phyloP scores from a whole-genome alignment of 2,329 filamentous ascomycete species.

The Pleomassaria siparia region DNA sequence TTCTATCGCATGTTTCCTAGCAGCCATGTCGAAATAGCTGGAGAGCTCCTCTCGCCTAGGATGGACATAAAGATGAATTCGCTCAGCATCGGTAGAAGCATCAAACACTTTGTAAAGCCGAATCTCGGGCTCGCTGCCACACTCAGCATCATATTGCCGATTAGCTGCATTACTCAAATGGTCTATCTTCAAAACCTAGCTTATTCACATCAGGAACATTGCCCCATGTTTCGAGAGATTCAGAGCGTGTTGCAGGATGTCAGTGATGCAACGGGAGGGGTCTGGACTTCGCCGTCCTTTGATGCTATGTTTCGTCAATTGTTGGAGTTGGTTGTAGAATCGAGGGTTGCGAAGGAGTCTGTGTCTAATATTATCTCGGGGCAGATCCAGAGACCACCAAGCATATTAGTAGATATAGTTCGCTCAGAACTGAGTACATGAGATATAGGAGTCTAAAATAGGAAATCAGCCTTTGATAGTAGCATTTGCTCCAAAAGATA shows the following conservation, averaged over 20 bases:
- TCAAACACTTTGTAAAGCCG: conserved; percentile 7
- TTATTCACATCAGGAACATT: neutral
- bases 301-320: neutral
- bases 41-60: neutral
- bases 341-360: neutral
- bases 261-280: neutral
- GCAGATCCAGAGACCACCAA: no score
- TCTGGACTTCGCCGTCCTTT: neutral
- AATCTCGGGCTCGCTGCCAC: conserved; percentile 2
- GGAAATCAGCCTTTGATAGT: no score
- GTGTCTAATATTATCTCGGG: no score
- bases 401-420: no score
- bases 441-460: no score
- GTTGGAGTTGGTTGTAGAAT: neutral
- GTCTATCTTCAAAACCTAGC: neutral
- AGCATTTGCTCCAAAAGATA: no score
- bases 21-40: neutral
- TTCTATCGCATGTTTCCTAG: conserved; percentile 5
- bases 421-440: no score
- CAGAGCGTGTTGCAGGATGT: neutral
- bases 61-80: conserved; percentile 6
- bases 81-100: conserved; percentile 9
- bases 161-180: conserved; percentile 1
- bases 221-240: neutral
- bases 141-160: conserved; percentile 1